Base-by-base conservation (phyloP, 2,329 filamentous ascomycete genomes). In the Pseudodiploospora longispora region DNA sequence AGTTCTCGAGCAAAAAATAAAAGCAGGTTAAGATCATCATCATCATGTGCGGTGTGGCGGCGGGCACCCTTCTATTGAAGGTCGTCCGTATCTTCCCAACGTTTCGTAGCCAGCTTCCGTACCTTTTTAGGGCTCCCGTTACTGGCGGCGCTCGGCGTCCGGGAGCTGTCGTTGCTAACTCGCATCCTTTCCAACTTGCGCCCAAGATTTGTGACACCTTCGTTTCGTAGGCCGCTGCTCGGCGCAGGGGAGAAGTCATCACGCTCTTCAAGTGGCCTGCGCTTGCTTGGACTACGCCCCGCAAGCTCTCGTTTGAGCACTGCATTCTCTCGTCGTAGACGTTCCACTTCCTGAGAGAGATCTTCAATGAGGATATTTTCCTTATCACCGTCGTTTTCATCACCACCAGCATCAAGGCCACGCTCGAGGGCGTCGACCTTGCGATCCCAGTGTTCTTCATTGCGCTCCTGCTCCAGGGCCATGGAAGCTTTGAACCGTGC, bases 361-460 rank as follows among this genome's bases (percentile, higher is more conserved):
- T 83, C 75, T 55, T 83, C 77, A 5, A 82, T 68, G 2, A 78
- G 60, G 2, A 76, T 65, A 37, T 83, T 83, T 58, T 83, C 77
- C 54, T 85, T 83, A 1, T 75, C 70, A 30, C 71, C 74, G 41
- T 83, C 79, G 0, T 69, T 65, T 32, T 72, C 71, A n/a, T 51
- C 55, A 50, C 63, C 65, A 7, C 75, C 74, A 0, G 56, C 50
- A 5, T 63, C 63, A 19, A 77, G 63, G 3, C 72, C 64, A 2
- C 72, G 68, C 59, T 78, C 75, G 37, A 79, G 69, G 1, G 80
- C 68, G 47, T 77, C 91, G 6, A 95, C 75, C 67, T 98, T 98
- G 52, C 80, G 80, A 61, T 97, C 90, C 59, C 93, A 77, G 63
- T 94, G 87, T 59, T 87, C 86, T 48, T 95, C 88, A 42, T 82